phyloP scores from a whole-genome alignment of 768 basidiomycete species.

The Harrya chromipes region DNA sequence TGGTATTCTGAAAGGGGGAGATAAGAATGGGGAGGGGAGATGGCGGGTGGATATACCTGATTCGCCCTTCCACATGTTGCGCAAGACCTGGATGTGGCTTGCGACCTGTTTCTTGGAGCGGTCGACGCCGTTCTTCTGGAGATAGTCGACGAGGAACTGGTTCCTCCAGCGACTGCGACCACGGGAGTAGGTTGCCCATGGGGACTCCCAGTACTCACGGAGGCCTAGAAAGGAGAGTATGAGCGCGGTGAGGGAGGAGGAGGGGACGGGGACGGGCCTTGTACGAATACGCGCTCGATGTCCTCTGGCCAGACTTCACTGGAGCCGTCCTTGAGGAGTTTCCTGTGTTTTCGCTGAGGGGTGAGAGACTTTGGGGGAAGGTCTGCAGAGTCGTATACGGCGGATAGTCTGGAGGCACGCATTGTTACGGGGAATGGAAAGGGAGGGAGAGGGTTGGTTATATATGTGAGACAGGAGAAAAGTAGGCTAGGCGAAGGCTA shows the following conservation, averaged over 20 bases:
- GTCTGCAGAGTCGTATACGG: conserved; percentile 22
- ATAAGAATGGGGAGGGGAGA: conserved; percentile 3
- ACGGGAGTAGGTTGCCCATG: conserved; percentile 76
- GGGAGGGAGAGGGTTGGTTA: conserved; percentile 30
- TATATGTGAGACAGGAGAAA: conserved; percentile 33
- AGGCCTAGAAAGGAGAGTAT: conserved; percentile 46
- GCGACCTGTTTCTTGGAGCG: conserved; percentile 87
- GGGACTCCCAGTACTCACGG: conserved; percentile 74
- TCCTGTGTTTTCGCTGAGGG: conserved; percentile 78
- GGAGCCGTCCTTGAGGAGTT: conserved; percentile 78
- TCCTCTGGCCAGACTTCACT: conserved; percentile 80
- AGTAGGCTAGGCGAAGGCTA: conserved; percentile 30
- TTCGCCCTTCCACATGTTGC: conserved; percentile 88
- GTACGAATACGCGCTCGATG: conserved; percentile 74
- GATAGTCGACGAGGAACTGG: conserved; percentile 81
- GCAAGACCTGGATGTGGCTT: conserved; percentile 81
- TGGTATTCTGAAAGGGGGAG: conserved; percentile 53
- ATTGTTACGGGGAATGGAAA: conserved; percentile 14
- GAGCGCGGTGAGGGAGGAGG: conserved; percentile 1
- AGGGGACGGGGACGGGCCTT: conserved; percentile 42
- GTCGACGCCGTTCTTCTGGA: conserved; percentile 63
- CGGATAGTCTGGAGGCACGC: conserved; percentile 24
- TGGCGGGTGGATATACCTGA: conserved; percentile 46
- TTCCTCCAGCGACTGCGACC: conserved; percentile 81
- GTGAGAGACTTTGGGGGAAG: conserved; percentile 37